Evolutionary conservation across 306 rosid species (phyloP).

Genomic region (Vigna angularis): DNA sequence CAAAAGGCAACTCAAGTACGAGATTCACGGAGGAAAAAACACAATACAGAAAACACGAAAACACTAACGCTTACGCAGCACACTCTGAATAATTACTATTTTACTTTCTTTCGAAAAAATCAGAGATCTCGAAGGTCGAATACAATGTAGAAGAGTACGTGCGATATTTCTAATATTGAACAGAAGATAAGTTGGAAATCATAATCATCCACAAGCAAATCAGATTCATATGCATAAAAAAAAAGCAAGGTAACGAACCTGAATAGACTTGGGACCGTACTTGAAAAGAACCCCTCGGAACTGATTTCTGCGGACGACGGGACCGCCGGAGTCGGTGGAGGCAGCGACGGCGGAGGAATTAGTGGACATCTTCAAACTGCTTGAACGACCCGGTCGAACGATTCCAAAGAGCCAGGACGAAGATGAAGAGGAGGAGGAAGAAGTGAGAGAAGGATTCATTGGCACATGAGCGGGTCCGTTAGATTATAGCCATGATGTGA

Average conservation of each 20-base stretch:
- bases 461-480: constrained; percentile 40
- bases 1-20: background rate
- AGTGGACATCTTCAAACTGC: constrained; percentile 52
- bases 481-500: constrained; percentile 2
- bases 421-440: constrained; percentile 62
- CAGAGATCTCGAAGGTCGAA: constrained; percentile 37
- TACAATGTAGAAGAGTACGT: constrained; percentile 30
- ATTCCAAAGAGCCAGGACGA: constrained; percentile 91
- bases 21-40: constrained; percentile 2
- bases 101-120: background rate
- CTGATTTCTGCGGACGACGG: constrained; percentile 77
- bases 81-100: background rate
- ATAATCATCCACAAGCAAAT: constrained; percentile 30
- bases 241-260: constrained; percentile 57
- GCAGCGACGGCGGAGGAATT: constrained; percentile 48
- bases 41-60: background rate
- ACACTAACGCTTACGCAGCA: constrained; percentile 1
- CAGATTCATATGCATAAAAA: background rate
- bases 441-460: constrained; percentile 68
- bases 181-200: background rate
- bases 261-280: constrained; percentile 93
- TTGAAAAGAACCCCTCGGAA: constrained; percentile 86
- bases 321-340: constrained; percentile 50
- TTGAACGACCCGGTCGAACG: constrained; percentile 71
- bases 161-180: background rate